Percentiles rank a stretch among this genome's conserved stretches.
phyloP scores from a whole-genome alignment of 2,329 filamentous ascomycete species.

The Raffaelea albimanens region DNA sequence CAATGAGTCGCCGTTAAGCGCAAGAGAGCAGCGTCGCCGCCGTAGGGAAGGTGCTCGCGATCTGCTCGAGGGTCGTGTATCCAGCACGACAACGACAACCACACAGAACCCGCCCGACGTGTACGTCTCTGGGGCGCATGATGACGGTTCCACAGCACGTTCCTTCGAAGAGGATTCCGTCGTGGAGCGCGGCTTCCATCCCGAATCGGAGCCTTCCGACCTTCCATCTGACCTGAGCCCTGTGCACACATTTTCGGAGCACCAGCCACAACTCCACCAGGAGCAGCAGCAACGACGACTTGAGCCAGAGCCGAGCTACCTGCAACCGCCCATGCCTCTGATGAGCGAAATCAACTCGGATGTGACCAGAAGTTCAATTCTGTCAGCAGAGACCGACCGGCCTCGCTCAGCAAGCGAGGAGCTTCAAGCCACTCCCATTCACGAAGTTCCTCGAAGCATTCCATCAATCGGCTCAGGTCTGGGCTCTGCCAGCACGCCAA shows the following conservation, averaged over 20 bases:
- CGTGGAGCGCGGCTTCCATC: too few relatives aligned
- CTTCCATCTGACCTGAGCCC: slow-evolving; percentile 12
- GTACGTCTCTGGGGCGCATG: slow-evolving; percentile 7
- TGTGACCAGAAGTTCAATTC: slow-evolving; percentile 75
- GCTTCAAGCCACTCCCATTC: slow-evolving; percentile 40
- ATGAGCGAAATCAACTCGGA: slow-evolving; percentile 84
- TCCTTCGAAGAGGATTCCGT: slow-evolving; percentile 4
- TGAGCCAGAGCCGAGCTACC: slow-evolving; percentile 28
- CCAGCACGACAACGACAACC: slow-evolving; percentile 32
- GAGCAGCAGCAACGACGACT: slow-evolving; percentile 39
- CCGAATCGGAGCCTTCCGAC: too few relatives aligned
- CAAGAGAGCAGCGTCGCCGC: slow-evolving; percentile 42
- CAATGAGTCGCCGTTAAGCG: slow-evolving; percentile 34
- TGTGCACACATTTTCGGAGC: too few relatives aligned
- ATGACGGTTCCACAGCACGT: slow-evolving; percentile 4
- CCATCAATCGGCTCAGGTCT: slow-evolving; percentile 41
- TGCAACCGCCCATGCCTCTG: slow-evolving; percentile 74
- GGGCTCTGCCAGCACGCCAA: slow-evolving; percentile 43
- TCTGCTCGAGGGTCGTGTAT: slow-evolving; percentile 22
- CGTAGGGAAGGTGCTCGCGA: slow-evolving; percentile 41
- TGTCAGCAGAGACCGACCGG: slow-evolving; percentile 70
- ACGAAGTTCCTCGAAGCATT: slow-evolving; percentile 49
- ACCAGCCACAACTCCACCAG: slow-evolving; percentile 30
- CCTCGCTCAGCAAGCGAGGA: slow-evolving; percentile 60
- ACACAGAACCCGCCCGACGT: neutral